Percentiles rank a stretch among this genome's conserved stretches.
phyloP scores from a whole-genome alignment of 2,329 filamentous ascomycete genomes.

The Aspergillus melleus region DNA sequence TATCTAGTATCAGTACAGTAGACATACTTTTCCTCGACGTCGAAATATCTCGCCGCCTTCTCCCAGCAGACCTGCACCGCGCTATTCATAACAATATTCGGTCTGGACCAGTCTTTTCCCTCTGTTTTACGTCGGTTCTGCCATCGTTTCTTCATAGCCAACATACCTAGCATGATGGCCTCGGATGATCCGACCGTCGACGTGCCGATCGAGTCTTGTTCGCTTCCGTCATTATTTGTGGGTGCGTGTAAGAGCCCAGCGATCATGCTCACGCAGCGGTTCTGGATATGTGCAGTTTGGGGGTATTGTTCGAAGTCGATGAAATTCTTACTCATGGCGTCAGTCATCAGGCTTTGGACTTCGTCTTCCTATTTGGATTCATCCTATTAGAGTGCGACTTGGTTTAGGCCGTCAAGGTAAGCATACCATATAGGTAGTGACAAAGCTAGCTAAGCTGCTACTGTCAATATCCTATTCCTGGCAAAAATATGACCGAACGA shows the following conservation, averaged over 20 bases:
- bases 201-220: slow-evolving; percentile 61
- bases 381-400: too few species aligned
- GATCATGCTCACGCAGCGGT: slow-evolving; percentile 68
- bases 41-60: slow-evolving; percentile 73
- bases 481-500: not conserved
- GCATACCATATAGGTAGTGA: slow-evolving; percentile 64
- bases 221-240: slow-evolving; percentile 45
- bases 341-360: slow-evolving; percentile 63
- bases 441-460: slow-evolving; percentile 52
- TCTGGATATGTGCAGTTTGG: slow-evolving; percentile 61
- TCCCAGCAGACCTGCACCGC: slow-evolving; percentile 73
- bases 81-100: slow-evolving; percentile 73
- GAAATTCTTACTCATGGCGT: slow-evolving; percentile 71
- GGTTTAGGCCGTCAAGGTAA: too few species aligned
- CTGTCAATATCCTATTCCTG: not conserved
- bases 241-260: slow-evolving; percentile 63
- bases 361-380: slow-evolving; percentile 52
- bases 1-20: slow-evolving; percentile 59
- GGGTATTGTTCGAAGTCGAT: slow-evolving; percentile 69
- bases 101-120: slow-evolving; percentile 63
- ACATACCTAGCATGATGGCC: slow-evolving; percentile 67
- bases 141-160: slow-evolving; percentile 76
- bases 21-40: slow-evolving; percentile 57
- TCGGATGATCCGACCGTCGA: slow-evolving; percentile 72
- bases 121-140: slow-evolving; percentile 61